Base-by-base conservation (phyloP, 1,284 basidiomycete genomes). In the Microbotryum saponariae region DNA sequence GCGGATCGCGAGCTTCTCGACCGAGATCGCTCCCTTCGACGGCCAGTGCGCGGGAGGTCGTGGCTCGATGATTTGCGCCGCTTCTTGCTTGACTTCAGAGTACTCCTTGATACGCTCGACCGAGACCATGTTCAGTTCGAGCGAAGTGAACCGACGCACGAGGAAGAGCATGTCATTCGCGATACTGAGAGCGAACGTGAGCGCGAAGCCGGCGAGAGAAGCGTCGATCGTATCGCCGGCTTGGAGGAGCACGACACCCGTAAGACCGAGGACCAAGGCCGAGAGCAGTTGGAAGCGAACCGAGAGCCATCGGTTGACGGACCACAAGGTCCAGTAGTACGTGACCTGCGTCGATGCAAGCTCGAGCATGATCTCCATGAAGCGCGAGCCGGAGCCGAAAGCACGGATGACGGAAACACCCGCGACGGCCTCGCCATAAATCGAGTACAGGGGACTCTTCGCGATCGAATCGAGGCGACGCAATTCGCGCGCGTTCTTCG, bases 41-140 rank as follows among this genome's bases (percentile, higher is more conserved):
- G 88, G 88, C 88, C 88, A 91, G 8, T 80, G 77, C 0, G 79
- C 70, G 1, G 83, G 81, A 16, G 92, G 91, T n/a, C 91, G 80
- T 3, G 89, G 90, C 64, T 94, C 89, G 33, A 72, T 56, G 45
- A 66, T 65, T 52, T 69, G 62, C 49, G 64, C 50, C 0, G 62
- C 66, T 59, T 71, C 70, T 55, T 65, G 69, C 52, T 67, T 58
- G 25, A 96, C 77, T 70, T 91, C 88, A 2, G 88, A 87, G 75
- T 91, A 94, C 73, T 91, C 89, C 73, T 89, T 89, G 73, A 96
- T 83, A 50, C 92, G 85, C 75, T 97, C 93, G 53, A 97, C 79
- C 18, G 89, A 90, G 64, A 96, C 91, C 89, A 96, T 91, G 23
- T 86, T 86, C 75, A 96, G 90, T 73, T 96, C 91, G 21, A 96